Base-by-base conservation (phyloP, 768 basidiomycete genomes). In the Suillus ampliporus region DNA sequence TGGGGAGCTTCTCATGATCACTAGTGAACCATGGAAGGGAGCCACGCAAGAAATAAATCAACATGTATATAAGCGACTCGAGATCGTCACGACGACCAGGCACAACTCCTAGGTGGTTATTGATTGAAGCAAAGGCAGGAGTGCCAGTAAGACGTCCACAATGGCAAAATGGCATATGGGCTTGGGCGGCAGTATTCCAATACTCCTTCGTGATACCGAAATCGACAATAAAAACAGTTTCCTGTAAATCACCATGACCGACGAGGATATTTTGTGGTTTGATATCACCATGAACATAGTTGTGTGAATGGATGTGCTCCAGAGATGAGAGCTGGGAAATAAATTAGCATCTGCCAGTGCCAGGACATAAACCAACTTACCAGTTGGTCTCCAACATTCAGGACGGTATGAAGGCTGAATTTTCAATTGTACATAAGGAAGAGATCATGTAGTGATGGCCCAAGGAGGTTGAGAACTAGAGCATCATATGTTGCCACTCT, bases 1-100 rank as follows among this genome's bases (percentile, higher is more conserved):
- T 44, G n/a, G n/a, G 2, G 10, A 21, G 43, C n/a, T 21, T 44
- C 43, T 44, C 11, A 5, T 13, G 5, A 4, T 21, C 43, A 21
- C 11, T 44, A 13, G n/a, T n/a, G 0, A 44, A 44, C 91, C 91
- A 93, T 1, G 91, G 91, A 2, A 92, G 79, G 0, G 86, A 87
- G 15, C 91, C 90, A 6, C 89, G 87, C 15, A 92, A 76, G 74
- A 61, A 54, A 17, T 54, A 61, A 37, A 61, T 54, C 21, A 61
- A 9, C 19, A 54, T 34, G 41, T 54, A 61, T 6, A 23, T 13
- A 14, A 54, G 31, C 2, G 52, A 61, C 47, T 61, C 53, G 0
- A 61, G 47, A 28, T 61, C 61, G 15, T 61, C 61, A 34, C 10
- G 3, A 31, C 5, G 23, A 31, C 54, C 44, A 11, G 38, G 46